Percentiles rank a stretch among this genome's conserved stretches.
phyloP scores from a whole-genome alignment of 1,139 yeast species.

The Sugiyamaella grinbergsii region DNA sequence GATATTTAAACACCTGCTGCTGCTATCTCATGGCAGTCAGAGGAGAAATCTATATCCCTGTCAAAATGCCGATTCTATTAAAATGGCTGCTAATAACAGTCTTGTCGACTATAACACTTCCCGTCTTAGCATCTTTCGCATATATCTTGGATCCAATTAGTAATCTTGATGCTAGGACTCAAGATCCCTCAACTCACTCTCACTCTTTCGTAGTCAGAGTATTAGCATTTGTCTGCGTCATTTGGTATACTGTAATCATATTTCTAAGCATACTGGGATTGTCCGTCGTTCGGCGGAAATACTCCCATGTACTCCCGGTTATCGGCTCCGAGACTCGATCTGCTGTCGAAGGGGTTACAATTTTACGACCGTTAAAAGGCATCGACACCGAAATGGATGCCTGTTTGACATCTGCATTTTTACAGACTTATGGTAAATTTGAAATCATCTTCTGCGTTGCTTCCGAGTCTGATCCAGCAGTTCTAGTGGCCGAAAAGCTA shows the following conservation, averaged over 20 bases:
- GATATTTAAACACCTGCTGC: not conserved
- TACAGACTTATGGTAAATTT: constrained; percentile 68
- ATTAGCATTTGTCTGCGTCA: constrained; percentile 24
- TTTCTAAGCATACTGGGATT: constrained; percentile 24
- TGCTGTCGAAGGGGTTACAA: constrained; percentile 60
- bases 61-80: not conserved
- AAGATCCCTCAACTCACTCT: not conserved
- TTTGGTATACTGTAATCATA: constrained; percentile 28
- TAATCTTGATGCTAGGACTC: not conserved
- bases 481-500: constrained; percentile 56
- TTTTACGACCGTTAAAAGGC: constrained; percentile 82
- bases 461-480: constrained; percentile 61
- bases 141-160: not conserved
- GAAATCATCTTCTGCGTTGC: constrained; percentile 81
- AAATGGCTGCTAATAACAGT: constrained; percentile 7
- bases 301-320: constrained; percentile 1
- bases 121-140: constrained; percentile 9
- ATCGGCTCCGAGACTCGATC: not conserved
- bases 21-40: not conserved
- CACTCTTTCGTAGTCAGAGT: not conserved
- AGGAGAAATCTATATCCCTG: not conserved
- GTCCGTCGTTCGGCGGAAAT: constrained; percentile 19
- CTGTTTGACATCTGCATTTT: constrained; percentile 69
- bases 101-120: not conserved
- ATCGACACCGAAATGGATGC: constrained; percentile 71